These are phyloP conservation scores for Cantharellus anzutake DNA, from an alignment of 768 basidiomycete species.

Conservation along the genomic window DNA sequence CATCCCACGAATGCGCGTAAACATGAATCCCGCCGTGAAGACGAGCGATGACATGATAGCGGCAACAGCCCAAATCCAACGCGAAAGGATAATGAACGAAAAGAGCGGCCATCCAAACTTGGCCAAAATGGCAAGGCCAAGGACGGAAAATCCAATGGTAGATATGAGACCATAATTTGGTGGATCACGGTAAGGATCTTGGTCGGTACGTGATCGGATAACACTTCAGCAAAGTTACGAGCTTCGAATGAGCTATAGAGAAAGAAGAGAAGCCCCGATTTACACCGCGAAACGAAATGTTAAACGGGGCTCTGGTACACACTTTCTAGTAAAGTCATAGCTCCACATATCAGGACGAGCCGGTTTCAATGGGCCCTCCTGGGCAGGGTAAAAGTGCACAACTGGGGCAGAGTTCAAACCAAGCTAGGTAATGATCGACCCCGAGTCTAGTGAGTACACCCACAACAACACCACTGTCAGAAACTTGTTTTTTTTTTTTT, in stretches of 20 bases:
- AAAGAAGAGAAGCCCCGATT: not conserved
- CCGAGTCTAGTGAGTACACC: not conserved
- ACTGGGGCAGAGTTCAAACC: slow-evolving; percentile 71
- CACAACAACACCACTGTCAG: too few relatives aligned
- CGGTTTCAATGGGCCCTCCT: slow-evolving; percentile 44
- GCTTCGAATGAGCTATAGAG: slow-evolving; percentile 62
- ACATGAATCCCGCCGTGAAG: slow-evolving; percentile 95
- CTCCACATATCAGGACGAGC: slow-evolving; percentile 35
- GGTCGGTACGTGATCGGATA: slow-evolving; percentile 54
- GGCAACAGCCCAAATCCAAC: slow-evolving; percentile 58
- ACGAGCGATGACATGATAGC: slow-evolving; percentile 45
- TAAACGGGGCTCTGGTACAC: not conserved
- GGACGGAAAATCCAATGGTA: slow-evolving; percentile 25
- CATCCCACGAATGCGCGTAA: slow-evolving; percentile 69
- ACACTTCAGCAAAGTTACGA: slow-evolving; percentile 50
- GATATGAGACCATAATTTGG: slow-evolving; percentile 30
- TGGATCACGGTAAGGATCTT: slow-evolving; percentile 68
- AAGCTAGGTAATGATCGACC: slow-evolving; percentile 30
- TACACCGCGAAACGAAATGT: not conserved
- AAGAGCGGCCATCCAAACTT: slow-evolving; percentile 28
- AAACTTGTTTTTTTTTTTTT: not conserved
- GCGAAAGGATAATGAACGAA: slow-evolving; percentile 42
- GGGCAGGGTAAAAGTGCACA: slow-evolving; percentile 54
- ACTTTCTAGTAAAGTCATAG: slow-evolving; percentile 50
- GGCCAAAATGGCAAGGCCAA: slow-evolving; percentile 31